These are phyloP conservation scores for Nakazawaea holstii DNA, from an alignment of 805 yeast species.

Conservation along the genomic window DNA sequence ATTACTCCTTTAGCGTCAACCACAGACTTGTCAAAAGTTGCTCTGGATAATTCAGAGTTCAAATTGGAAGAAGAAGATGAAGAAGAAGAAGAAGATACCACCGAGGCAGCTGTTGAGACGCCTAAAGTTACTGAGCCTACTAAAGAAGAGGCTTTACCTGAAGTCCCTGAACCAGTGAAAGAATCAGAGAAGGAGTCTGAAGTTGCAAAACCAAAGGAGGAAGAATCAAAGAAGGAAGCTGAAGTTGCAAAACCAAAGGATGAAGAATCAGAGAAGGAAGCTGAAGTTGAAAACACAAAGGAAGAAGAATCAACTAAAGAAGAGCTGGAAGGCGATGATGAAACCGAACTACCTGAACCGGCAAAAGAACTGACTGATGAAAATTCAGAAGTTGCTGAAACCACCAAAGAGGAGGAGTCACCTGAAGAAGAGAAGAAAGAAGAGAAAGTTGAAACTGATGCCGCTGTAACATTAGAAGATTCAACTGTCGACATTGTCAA, in stretches of 20 bases:
- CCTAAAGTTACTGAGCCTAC: conserved; percentile 14
- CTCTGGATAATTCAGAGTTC: conserved; percentile 18
- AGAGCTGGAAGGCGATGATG: not conserved
- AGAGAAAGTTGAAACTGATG: conserved; percentile 2
- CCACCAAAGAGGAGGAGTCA: not conserved
- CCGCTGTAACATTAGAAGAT: not conserved
- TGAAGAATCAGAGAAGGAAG: not conserved
- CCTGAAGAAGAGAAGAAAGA: not conserved
- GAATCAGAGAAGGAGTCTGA: conserved; percentile 2
- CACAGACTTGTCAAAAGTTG: conserved; percentile 8
- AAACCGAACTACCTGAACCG: conserved; percentile 1
- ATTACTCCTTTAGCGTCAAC: conserved; percentile 23
- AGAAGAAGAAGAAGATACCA: conserved; percentile 4
- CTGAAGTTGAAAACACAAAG: no score
- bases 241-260: no score
- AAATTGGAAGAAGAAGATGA: conserved; percentile 11
- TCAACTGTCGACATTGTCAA: conserved; percentile 1
- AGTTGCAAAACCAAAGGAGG: not conserved
- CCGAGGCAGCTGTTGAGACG: conserved; percentile 8
- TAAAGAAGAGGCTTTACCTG: conserved; percentile 15
- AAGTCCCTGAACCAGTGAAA: conserved; percentile 13
- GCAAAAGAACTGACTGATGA: no score
- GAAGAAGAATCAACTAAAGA: not conserved
- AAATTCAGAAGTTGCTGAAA: no score
- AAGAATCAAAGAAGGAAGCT: no score